Evolutionary conservation across 1,284 basidiomycete species (phyloP).

Genomic region (Rhodotorula mucilaginosa): DNA sequence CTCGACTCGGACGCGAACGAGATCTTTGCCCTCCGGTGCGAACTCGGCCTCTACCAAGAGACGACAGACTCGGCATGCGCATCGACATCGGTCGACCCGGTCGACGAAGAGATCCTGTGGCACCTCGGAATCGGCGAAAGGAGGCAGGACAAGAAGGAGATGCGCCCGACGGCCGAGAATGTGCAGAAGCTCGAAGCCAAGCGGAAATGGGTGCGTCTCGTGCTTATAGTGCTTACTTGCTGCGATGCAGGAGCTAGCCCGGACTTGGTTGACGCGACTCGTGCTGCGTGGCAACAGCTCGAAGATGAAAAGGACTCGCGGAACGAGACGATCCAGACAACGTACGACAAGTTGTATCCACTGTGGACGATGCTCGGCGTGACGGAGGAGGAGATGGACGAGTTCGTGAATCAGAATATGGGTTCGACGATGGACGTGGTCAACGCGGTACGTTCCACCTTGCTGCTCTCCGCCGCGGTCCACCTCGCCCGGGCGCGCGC

Average conservation of each 20-base stretch:
- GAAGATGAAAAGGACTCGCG: slow-evolving; percentile 66
- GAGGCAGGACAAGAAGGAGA: slow-evolving; percentile 53
- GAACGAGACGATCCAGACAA: slow-evolving; percentile 72
- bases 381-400: slow-evolving; percentile 68
- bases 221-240: not conserved
- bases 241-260: too few relatives aligned
- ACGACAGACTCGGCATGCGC: slow-evolving; percentile 53
- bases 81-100: slow-evolving; percentile 2
- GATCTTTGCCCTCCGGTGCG: slow-evolving; percentile 73
- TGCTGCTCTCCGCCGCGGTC: not conserved
- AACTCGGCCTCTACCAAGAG: slow-evolving; percentile 63
- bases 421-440: slow-evolving; percentile 74
- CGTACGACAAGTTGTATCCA: slow-evolving; percentile 79
- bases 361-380: slow-evolving; percentile 77
- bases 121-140: slow-evolving; percentile 50
- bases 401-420: slow-evolving; percentile 71
- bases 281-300: slow-evolving; percentile 48
- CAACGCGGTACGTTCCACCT: slow-evolving; percentile 51
- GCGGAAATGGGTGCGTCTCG: slow-evolving; percentile 53
- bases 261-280: not conserved
- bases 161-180: slow-evolving; percentile 50
- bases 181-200: slow-evolving; percentile 66
- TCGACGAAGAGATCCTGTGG: slow-evolving; percentile 31
- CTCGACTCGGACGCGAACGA: slow-evolving; percentile 65
- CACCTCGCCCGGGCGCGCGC: not conserved